Evolutionary conservation across 2,329 filamentous ascomycete genomes (phyloP).

Genomic region (Pseudogymnoascus sp.): DNA sequence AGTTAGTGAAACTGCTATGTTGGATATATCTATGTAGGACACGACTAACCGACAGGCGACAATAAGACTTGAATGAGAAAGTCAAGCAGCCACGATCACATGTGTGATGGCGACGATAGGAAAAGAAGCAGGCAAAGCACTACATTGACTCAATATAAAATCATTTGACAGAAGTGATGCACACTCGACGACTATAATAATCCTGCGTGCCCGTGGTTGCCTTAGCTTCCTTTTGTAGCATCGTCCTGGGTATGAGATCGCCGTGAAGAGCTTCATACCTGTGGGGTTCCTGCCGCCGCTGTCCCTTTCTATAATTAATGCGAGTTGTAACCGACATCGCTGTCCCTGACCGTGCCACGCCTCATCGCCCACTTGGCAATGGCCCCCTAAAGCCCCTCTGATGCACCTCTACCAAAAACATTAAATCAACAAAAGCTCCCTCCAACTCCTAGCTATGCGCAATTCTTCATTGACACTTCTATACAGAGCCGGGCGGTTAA

Average conservation of each 20-base stretch:
- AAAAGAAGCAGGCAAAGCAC: background rate
- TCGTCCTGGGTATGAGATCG: background rate
- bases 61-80: background rate
- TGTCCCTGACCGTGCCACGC: background rate
- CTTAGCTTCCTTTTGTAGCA: background rate
- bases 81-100: background rate
- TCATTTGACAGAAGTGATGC: background rate
- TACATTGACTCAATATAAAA: constrained; percentile 1
- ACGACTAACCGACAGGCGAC: background rate
- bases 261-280: background rate
- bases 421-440: background rate
- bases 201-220: background rate
- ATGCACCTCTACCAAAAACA: background rate
- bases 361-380: background rate
- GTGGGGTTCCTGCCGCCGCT: background rate
- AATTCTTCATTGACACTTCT: background rate
- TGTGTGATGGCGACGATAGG: background rate
- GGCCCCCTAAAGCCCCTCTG: background rate
- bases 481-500: constrained; percentile 1
- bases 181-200: constrained; percentile 1
- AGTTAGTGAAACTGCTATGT: background rate
- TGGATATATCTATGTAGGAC: background rate
- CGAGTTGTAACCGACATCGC: background rate
- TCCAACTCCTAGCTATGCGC: constrained; percentile 5
- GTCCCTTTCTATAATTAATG: background rate